Percentiles rank a stretch among this genome's conserved stretches.
phyloP scores from a whole-genome alignment of 2,329 filamentous ascomycete species.

The Cordyceps militaris region DNA sequence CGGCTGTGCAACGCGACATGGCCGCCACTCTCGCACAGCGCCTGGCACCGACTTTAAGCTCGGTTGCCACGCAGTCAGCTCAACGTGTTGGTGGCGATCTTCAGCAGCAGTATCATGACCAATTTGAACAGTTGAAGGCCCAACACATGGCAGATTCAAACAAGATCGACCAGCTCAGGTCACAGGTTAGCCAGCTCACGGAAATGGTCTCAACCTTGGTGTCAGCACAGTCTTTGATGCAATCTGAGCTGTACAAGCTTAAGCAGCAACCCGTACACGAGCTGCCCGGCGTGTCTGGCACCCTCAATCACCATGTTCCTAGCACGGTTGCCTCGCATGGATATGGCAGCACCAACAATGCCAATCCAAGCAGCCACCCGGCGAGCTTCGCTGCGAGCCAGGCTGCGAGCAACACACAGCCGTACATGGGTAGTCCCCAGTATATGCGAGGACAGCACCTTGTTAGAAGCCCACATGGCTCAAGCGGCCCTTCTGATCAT shows the following conservation, averaged over 20 bases:
- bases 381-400: slow-evolving; percentile 30
- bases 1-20: slow-evolving; percentile 65
- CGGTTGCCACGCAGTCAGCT: slow-evolving; percentile 57
- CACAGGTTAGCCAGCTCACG: slow-evolving; percentile 58
- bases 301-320: slow-evolving; percentile 16
- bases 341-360: slow-evolving; percentile 23
- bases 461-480: slow-evolving; percentile 28
- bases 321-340: slow-evolving; percentile 22
- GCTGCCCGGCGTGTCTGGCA: slow-evolving; percentile 26
- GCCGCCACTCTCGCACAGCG: slow-evolving; percentile 52
- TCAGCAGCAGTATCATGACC: slow-evolving; percentile 51
- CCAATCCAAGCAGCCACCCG: slow-evolving; percentile 23
- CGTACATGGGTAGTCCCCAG: slow-evolving; percentile 31
- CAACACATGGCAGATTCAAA: slow-evolving; percentile 43
- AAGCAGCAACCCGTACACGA: slow-evolving; percentile 44
- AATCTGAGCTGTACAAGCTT: slow-evolving; percentile 55
- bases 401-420: slow-evolving; percentile 24
- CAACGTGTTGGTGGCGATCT: slow-evolving; percentile 63
- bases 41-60: slow-evolving; percentile 60
- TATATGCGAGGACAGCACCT: slow-evolving; percentile 29
- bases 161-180: slow-evolving; percentile 68
- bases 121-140: slow-evolving; percentile 44
- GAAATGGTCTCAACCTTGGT: slow-evolving; percentile 66
- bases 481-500: slow-evolving; percentile 28
- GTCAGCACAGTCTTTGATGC: slow-evolving; percentile 59